phyloP scores from a whole-genome alignment of 805 yeast genomes.

The Candida patagonica region DNA sequence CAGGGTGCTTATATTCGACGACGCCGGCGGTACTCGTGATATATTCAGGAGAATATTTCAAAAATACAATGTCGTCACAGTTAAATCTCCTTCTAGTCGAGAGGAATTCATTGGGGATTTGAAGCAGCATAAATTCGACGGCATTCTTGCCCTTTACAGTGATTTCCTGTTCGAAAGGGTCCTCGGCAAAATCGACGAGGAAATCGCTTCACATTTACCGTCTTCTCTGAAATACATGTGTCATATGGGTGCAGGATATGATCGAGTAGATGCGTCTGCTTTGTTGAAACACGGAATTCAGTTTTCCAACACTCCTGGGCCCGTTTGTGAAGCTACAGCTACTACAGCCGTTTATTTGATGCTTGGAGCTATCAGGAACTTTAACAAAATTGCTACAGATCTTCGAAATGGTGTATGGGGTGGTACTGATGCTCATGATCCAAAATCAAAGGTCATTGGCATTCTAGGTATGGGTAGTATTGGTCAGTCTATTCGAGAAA shows the following conservation, averaged over 20 bases:
- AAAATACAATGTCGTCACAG: conserved; percentile 36
- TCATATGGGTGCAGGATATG: conserved; percentile 50
- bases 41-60: conserved; percentile 47
- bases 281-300: conserved; percentile 34
- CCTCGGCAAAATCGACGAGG: conserved; percentile 37
- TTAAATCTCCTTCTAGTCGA: conserved; percentile 32
- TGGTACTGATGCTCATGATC: conserved; percentile 37
- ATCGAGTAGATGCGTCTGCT: conserved; percentile 37
- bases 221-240: conserved; percentile 33
- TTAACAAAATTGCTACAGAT: conserved; percentile 32
- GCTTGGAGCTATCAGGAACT: conserved; percentile 42
- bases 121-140: conserved; percentile 18
- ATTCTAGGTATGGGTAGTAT: conserved; percentile 56
- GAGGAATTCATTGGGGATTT: conserved; percentile 32
- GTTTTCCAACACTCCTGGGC: conserved; percentile 42
- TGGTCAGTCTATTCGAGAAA: conserved; percentile 45
- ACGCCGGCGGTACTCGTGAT: conserved; percentile 39
- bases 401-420: conserved; percentile 40
- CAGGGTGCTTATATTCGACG: conserved; percentile 57
- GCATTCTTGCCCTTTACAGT: background rate
- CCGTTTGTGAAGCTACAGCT: conserved; percentile 47
- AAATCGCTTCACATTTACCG: conserved; percentile 31
- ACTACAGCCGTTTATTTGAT: conserved; percentile 44
- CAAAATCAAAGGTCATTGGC: conserved; percentile 43
- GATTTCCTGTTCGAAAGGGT: background rate